These are phyloP conservation scores for Aspergillus ochraceus DNA, from an alignment of 2,329 filamentous ascomycete genomes.

Conservation along the genomic window DNA sequence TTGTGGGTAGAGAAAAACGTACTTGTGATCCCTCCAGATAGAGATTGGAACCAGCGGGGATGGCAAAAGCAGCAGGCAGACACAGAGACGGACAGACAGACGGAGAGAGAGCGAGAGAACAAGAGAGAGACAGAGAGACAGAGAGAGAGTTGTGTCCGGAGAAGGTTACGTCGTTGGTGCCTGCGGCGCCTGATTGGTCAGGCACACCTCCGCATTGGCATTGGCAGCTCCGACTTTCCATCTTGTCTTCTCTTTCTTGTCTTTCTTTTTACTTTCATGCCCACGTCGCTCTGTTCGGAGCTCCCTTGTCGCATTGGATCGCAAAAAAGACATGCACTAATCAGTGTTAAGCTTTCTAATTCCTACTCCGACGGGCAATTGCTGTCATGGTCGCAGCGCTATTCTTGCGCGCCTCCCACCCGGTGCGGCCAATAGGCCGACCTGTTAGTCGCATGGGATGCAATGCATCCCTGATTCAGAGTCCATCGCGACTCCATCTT, in stretches of 20 bases:
- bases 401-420: constrained; percentile 29
- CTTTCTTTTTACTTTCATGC: neutral
- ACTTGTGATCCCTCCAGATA: constrained; percentile 19
- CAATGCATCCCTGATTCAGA: neutral
- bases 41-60: neutral
- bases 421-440: constrained; percentile 19
- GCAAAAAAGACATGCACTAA: neutral
- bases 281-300: neutral
- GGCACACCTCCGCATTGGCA: constrained; percentile 17
- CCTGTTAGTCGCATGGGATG: constrained; percentile 9
- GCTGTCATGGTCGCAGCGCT: constrained; percentile 32
- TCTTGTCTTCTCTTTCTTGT: neutral
- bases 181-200: constrained; percentile 19
- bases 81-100: neutral
- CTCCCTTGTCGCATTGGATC: neutral
- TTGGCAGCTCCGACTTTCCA: constrained; percentile 13
- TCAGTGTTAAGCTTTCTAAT: neutral
- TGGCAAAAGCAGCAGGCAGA: neutral
- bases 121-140: constrained; percentile 4
- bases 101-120: constrained; percentile 2
- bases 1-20: constrained; percentile 3
- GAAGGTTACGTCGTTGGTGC: constrained; percentile 23
- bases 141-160: constrained; percentile 5
- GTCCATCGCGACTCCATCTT: neutral
- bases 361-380: constrained; percentile 8